These are phyloP conservation scores for Groenewaldozyma sp. DNA, from an alignment of 1,139 yeast species.

Conservation along the genomic window DNA sequence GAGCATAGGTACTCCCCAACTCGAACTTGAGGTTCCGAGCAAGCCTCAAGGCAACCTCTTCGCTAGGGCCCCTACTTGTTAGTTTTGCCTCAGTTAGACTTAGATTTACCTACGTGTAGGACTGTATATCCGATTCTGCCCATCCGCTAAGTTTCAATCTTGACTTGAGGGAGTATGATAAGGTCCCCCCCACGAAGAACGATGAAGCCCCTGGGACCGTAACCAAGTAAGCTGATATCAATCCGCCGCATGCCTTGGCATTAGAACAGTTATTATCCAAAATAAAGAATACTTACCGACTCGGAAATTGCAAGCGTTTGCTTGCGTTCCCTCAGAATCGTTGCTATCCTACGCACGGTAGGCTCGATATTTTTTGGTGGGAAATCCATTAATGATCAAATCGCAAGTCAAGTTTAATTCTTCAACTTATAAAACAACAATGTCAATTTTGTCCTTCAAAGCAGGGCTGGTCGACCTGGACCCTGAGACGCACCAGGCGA, in stretches of 20 bases:
- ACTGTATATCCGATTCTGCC: conserved; percentile 57
- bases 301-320: conserved; percentile 74
- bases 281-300: conserved; percentile 41
- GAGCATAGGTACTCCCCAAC: conserved; percentile 70
- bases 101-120: conserved; percentile 39
- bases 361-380: conserved; percentile 50
- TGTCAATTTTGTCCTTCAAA: conserved; percentile 46
- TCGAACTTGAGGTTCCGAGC: conserved; percentile 76
- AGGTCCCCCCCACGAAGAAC: conserved; percentile 76
- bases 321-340: conserved; percentile 40
- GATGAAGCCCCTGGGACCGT: conserved; percentile 79
- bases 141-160: conserved; percentile 71
- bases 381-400: conserved; percentile 30
- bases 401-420: too few species aligned
- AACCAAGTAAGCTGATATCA: conserved; percentile 68
- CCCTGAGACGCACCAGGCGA: conserved; percentile 59
- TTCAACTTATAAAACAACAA: conserved; percentile 4
- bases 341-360: conserved; percentile 50
- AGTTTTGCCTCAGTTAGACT: background rate
- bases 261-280: background rate
- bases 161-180: conserved; percentile 68
- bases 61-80: conserved; percentile 52
- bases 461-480: conserved; percentile 81
- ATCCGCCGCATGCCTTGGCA: conserved; percentile 67
- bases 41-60: conserved; percentile 61